phyloP scores from a whole-genome alignment of 2,329 filamentous ascomycete genomes.

The Aspergillus thermomutatus region DNA sequence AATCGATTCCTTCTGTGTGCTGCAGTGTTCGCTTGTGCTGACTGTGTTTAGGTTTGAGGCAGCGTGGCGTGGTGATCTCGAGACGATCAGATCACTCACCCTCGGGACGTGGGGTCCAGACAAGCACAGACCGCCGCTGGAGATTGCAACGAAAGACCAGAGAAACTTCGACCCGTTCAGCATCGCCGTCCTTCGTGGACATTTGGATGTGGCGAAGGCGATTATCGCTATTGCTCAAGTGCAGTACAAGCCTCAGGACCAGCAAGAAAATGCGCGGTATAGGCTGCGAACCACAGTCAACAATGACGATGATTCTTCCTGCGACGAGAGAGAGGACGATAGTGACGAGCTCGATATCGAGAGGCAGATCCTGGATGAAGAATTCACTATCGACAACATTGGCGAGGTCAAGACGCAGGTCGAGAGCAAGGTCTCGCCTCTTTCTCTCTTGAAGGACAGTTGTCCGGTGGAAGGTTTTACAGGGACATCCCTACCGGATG shows the following conservation, averaged over 20 bases:
- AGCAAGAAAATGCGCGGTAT: slow-evolving; percentile 42
- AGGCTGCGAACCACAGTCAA: slow-evolving; percentile 31
- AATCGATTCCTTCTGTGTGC: slow-evolving; percentile 12
- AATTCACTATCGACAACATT: slow-evolving; percentile 73
- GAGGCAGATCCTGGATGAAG: slow-evolving; percentile 59
- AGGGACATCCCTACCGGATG: slow-evolving; percentile 3
- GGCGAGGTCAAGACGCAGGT: slow-evolving; percentile 67
- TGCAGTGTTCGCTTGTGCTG: slow-evolving; percentile 38
- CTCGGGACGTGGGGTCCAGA: slow-evolving; percentile 39
- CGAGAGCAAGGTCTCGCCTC: slow-evolving; percentile 59
- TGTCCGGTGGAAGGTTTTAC: slow-evolving; percentile 30
- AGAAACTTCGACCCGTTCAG: slow-evolving; percentile 60
- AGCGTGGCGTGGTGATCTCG: slow-evolving; percentile 66
- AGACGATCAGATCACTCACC: slow-evolving; percentile 50
- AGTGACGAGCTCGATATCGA: slow-evolving; percentile 26
- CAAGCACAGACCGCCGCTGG: slow-evolving; percentile 57
- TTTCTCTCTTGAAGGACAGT: slow-evolving; percentile 47
- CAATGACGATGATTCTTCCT: slow-evolving; percentile 35
- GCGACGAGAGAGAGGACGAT: slow-evolving; percentile 26
- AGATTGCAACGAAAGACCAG: slow-evolving; percentile 58
- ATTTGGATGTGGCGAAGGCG: slow-evolving; percentile 60
- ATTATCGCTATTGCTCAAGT: slow-evolving; percentile 68
- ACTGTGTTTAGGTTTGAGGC: slow-evolving; percentile 56
- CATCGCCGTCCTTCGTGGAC: slow-evolving; percentile 64
- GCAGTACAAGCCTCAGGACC: slow-evolving; percentile 62